Evolutionary conservation across 2,329 filamentous ascomycete genomes (phyloP), one percentile per base, ranked within the genome.

Genomic region (Aspergillus aculeatinus): DNA sequence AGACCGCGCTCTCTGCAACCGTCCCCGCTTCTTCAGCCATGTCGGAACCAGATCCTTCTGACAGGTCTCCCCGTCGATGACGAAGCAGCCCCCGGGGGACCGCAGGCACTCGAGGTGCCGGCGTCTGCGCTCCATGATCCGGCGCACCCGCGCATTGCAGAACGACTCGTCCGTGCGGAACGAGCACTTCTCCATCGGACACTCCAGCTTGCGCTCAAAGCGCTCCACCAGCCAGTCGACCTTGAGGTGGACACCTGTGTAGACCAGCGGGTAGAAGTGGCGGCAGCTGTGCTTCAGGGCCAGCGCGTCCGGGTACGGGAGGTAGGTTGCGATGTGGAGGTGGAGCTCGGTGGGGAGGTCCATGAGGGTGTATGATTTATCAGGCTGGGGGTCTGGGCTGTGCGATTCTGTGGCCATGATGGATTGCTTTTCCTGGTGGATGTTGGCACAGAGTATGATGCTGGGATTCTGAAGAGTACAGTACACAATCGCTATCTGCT

Each of bases 261-360:
- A 82, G 62, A 90, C 86, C 1, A 89, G 74, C 51, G 73, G 68
- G 75, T 87, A 87, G 72, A 91, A 87, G 68, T 89, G 81, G 60
- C 82, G 81, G 68, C 77, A 86, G 21, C 84, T 84, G 70, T 90
- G 87, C 68, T 90, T 90, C 16, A 91, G 77, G 0, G 87, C 88
- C 1, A 91, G 80, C 0, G 89, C 88, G 63, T 91, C 88, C 0
- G 89, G 89, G 62, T 91, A 91, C 33, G 82, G 82, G 60, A 91
- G 84, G 57, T 84, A 78, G 11, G 79, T 71, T 33, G 84, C 78
- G 58, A 91, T 87, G 53, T 85, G 80, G 1, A 88, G 71, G 65
- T 90, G 88, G n/a, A 91, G 79, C 67, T 91, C 89, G 0, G 85
- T 79, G 2, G 89, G 89, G 2, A 91, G 77, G 16, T 75, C 73